Conservation (phyloP, 176 grass and related monocot species). For the Saccharum spontaneum region DNA sequence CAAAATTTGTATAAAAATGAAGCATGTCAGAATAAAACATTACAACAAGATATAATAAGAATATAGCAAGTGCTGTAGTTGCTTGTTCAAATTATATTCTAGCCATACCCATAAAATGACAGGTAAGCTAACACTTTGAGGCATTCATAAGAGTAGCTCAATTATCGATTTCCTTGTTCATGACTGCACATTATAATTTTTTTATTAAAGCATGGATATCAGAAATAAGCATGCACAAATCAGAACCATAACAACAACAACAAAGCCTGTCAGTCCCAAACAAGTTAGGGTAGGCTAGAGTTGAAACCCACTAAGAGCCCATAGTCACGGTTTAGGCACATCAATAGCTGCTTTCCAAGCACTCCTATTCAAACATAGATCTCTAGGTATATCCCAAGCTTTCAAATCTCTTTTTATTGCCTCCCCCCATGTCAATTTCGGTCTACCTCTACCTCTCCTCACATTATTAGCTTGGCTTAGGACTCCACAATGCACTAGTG, state of each 20-base stretch:
- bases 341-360: too few relatives aligned
- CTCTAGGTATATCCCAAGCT: too few relatives aligned
- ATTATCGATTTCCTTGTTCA: not conserved
- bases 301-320: too few relatives aligned
- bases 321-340: too few relatives aligned
- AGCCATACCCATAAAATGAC: constrained; percentile 17
- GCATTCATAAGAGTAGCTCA: constrained; percentile 2
- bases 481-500: too few relatives aligned
- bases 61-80: not conserved
- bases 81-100: not conserved
- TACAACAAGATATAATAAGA: not conserved
- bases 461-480: too few relatives aligned
- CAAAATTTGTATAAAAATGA: constrained; percentile 22
- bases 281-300: too few relatives aligned
- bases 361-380: too few relatives aligned
- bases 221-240: not conserved
- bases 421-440: too few relatives aligned
- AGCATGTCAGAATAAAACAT: constrained; percentile 12
- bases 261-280: too few relatives aligned
- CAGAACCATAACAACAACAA: not conserved
- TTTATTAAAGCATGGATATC: not conserved
- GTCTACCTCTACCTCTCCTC: too few relatives aligned
- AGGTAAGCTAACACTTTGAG: not conserved
- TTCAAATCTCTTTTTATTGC: too few relatives aligned
- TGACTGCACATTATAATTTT: not conserved